Conservation (phyloP, 225 moss, liverwort and hornwort species). For the Takakia lepidozioides region DNA sequence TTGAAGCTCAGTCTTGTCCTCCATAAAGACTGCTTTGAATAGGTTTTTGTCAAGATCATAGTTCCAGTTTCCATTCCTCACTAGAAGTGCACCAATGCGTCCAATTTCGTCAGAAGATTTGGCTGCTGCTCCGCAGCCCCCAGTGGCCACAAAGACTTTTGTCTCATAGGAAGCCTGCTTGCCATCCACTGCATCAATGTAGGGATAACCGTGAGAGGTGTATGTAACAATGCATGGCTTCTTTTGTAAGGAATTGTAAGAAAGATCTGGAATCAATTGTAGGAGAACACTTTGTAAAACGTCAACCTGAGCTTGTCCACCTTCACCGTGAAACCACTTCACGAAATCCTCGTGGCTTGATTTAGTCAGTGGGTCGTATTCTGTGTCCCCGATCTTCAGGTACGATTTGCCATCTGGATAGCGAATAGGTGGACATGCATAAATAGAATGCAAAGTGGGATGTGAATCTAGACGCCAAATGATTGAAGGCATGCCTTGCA, state of each 20-base stretch:
- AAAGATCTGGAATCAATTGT: constrained; percentile 38
- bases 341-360: constrained; percentile 46
- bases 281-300: constrained; percentile 29
- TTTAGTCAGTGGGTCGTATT: constrained; percentile 15
- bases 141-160: constrained; percentile 68
- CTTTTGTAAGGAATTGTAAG: constrained; percentile 33
- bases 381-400: constrained; percentile 66
- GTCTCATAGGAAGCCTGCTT: constrained; percentile 25
- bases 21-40: constrained; percentile 38
- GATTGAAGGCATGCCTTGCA: constrained; percentile 69
- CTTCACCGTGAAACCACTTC: constrained; percentile 64
- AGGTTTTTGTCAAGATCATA: constrained; percentile 50
- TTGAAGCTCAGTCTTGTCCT: too few relatives aligned
- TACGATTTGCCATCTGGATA: constrained; percentile 70
- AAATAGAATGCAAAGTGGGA: constrained; percentile 48
- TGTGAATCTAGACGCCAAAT: constrained; percentile 65
- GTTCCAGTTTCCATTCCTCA: constrained; percentile 43
- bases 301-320: constrained; percentile 34
- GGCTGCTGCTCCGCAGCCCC: constrained; percentile 78
- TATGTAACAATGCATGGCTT: constrained; percentile 74
- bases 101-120: constrained; percentile 93
- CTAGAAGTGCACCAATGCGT: constrained; percentile 73
- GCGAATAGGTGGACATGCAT: constrained; percentile 70
- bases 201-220: constrained; percentile 68
- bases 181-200: constrained; percentile 61